These are phyloP conservation scores for Debaryomyces subglobosus DNA, from an alignment of 1,139 yeast genomes.

Conservation along the genomic window DNA sequence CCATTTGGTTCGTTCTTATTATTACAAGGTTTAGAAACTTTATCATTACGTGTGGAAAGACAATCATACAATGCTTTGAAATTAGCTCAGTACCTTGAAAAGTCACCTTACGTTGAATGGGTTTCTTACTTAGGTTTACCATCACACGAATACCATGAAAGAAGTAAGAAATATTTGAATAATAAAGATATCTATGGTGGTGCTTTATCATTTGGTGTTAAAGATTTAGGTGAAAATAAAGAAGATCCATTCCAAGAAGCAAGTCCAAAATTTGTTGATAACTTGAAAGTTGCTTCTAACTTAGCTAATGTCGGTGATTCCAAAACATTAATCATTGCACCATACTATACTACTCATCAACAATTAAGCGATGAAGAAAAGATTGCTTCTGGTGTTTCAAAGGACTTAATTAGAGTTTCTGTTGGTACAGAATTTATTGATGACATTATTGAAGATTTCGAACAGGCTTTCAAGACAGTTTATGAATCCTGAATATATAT, in stretches of 20 bases:
- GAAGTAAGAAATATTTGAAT: constrained; percentile 76
- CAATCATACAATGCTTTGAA: constrained; percentile 83
- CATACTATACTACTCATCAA: constrained; percentile 93
- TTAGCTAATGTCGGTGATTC: constrained; percentile 97
- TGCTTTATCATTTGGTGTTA: constrained; percentile 86
- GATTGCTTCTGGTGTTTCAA: constrained; percentile 78
- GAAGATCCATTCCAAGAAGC: constrained; percentile 66
- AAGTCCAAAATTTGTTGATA: constrained; percentile 82
- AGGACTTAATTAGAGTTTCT: constrained; percentile 84
- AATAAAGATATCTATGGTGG: constrained; percentile 76
- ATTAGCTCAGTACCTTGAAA: constrained; percentile 77
- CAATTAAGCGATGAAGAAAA: constrained; percentile 85
- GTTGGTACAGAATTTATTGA: constrained; percentile 90
- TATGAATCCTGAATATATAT: constrained; percentile 21
- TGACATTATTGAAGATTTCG: constrained; percentile 84
- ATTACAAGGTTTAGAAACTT: constrained; percentile 90
- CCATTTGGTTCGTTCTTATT: constrained; percentile 89
- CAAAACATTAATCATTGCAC: constrained; percentile 92
- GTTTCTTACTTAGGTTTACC: constrained; percentile 91
- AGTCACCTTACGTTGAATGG: constrained; percentile 74
- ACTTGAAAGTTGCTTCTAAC: constrained; percentile 80
- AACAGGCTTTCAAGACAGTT: constrained; percentile 70
- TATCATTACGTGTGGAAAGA: constrained; percentile 91
- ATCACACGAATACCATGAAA: constrained; percentile 79
- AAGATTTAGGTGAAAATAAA: constrained; percentile 53